Evolutionary conservation across 192 early-diverging fungal species (phyloP), one percentile per base, ranked within the genome.

Genomic region (Coemansia umbellata): DNA sequence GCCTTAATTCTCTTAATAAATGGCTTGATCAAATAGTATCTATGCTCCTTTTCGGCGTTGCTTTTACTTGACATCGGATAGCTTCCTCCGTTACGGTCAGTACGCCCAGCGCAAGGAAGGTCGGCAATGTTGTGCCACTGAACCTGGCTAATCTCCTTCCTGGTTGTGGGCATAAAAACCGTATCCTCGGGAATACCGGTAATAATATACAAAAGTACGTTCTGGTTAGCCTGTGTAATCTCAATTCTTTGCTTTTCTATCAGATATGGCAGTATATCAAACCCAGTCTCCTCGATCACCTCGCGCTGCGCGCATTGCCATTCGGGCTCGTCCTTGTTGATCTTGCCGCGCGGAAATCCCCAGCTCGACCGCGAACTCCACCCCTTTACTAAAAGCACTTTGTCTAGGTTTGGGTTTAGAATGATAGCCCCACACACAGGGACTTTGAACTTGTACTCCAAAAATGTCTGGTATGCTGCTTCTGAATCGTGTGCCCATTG

Each of bases 271-370:
- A 84, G 52, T 14, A 90, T 84, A 53, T 98, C 92, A 64, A 90
- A 98, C 14, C 96, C 96, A 3, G 91, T 95, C 55, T 98, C 94
- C 68, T 98, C 95, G 33, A 86, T 80, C 7, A 94, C 92, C 75
- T 99, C 96, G 47, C 96, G 85, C 54, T 89, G 82, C 10, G 95
- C 94, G 64, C 96, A 99, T 11, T 74, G 76, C 39, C 81, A 78
- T 61, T 94, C 87, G 14, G 82, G 82, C 68, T 99, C 96, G 61
- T 90, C 92, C 71, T 97, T 87, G 70, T 99, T 99, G 71, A 99
- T 99, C 58, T 99, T 99, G 17, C 96, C 96, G 26, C 93, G 94
- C 22, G 96, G 95, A 58, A 97, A 99, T n/a, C 93, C 93, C 96
- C 96, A 99, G 33, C 86, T 86, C 26, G 92, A 82, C 43, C 82